phyloP scores from a whole-genome alignment of 1,284 basidiomycete genomes.

The Psilocybe mexicana region DNA sequence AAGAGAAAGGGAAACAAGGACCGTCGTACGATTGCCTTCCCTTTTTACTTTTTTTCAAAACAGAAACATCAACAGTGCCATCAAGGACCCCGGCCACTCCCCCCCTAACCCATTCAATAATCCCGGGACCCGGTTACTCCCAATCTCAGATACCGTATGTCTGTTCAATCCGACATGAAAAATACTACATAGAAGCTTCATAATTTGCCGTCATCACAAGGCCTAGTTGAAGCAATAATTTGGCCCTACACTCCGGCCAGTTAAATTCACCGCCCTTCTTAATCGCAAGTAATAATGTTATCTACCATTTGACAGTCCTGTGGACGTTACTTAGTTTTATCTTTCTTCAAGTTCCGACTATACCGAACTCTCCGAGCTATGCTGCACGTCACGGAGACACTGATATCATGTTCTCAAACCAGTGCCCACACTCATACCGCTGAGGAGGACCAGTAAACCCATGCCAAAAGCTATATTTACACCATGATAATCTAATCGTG shows the following conservation, averaged over 20 bases:
- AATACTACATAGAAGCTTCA: not conserved
- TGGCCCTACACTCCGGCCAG: not conserved
- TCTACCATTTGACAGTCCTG: not conserved
- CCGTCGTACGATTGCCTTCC: slow-evolving; percentile 1
- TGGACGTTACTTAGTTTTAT: not conserved
- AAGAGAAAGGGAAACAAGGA: not conserved
- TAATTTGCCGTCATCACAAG: not conserved
- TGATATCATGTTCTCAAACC: no score
- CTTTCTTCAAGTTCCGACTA: not conserved
- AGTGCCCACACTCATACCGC: no score
- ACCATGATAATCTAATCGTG: no score
- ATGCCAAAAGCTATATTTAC: no score
- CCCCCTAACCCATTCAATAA: not conserved
- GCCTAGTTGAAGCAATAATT: not conserved
- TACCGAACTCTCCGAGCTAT: not conserved
- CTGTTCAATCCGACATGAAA: not conserved
- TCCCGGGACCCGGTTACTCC: slow-evolving; percentile 1
- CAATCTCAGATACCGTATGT: not conserved
- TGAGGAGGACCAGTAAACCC: no score
- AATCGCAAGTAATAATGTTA: not conserved
- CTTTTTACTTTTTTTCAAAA: not conserved
- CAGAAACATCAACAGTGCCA: not conserved
- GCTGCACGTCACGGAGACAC: not conserved
- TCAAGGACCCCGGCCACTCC: not conserved
- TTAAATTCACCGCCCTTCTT: not conserved